These are phyloP conservation scores for Acanthochlamys bracteata DNA, from an alignment of 106 monocot species.

Conservation along the genomic window DNA sequence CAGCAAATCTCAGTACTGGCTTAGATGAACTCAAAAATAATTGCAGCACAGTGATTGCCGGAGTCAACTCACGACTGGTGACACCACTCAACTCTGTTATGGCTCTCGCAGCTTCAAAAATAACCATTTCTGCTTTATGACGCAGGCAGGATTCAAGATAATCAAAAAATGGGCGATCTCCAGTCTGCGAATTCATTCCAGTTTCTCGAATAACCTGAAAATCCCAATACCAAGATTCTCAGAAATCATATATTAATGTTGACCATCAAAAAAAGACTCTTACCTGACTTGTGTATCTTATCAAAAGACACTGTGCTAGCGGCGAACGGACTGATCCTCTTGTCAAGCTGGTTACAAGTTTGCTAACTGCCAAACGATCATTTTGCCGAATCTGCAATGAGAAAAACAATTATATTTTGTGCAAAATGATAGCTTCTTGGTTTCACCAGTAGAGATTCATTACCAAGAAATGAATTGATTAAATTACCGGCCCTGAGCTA, in stretches of 20 bases:
- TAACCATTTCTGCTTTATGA: slow-evolving; percentile 99
- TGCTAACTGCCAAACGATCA: slow-evolving; percentile 96
- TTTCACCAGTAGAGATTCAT: not conserved
- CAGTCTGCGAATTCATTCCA: slow-evolving; percentile 52
- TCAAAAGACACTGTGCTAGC: slow-evolving; percentile 92
- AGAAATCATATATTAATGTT: not conserved
- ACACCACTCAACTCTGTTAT: slow-evolving; percentile 92
- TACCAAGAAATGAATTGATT: not conserved
- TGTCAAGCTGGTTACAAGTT: slow-evolving; percentile 86
- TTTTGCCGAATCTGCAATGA: slow-evolving; percentile 80
- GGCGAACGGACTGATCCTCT: slow-evolving; percentile 90
- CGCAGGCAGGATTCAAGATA: slow-evolving; percentile 85
- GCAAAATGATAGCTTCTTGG: not conserved
- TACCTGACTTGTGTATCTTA: slow-evolving; percentile 94
- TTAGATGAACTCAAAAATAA: slow-evolving; percentile 99
- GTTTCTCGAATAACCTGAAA: slow-evolving; percentile 81
- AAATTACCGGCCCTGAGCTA: no score
- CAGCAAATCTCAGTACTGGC: slow-evolving; percentile 97
- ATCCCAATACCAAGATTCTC: not conserved
- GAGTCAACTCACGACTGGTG: slow-evolving; percentile 82
- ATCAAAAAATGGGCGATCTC: slow-evolving; percentile 87
- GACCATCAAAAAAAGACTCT: not conserved
- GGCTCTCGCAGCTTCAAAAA: slow-evolving; percentile 95
- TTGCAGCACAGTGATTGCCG: slow-evolving; percentile 95
- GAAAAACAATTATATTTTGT: not conserved